Evolutionary conservation across 2,329 filamentous ascomycete species (phyloP).

Genomic region (Colletotrichum eleusines): DNA sequence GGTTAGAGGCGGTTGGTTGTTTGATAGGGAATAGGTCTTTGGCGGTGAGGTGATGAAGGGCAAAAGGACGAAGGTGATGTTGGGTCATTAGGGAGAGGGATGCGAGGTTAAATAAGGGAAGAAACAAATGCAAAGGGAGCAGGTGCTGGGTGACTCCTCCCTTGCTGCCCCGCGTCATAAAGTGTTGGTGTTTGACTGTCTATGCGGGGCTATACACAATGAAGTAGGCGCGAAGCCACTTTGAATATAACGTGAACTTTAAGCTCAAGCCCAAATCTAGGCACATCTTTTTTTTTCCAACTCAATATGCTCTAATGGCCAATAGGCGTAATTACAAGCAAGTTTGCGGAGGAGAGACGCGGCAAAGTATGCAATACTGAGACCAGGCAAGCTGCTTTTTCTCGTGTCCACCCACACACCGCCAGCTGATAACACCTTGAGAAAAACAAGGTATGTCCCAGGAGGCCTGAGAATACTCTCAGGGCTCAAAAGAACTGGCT

Average conservation of each 20-base stretch:
- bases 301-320: not conserved
- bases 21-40: not conserved
- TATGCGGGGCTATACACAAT: not conserved
- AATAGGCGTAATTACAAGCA: not conserved
- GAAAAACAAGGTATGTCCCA: not conserved
- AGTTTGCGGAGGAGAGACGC: not conserved
- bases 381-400: not conserved
- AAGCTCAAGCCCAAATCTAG: no score
- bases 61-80: not conserved
- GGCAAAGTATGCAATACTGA: not conserved
- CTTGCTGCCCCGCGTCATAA: not conserved
- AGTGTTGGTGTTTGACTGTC: not conserved
- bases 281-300: not conserved
- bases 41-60: not conserved
- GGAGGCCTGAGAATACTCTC: rapidly evolving
- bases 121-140: not conserved
- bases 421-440: not conserved
- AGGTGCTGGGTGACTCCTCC: not conserved
- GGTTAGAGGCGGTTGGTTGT: not conserved
- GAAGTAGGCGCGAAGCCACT: not conserved
- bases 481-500: no score
- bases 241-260: not conserved
- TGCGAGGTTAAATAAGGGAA: not conserved
- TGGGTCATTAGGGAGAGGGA: not conserved
- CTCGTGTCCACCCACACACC: no score